Evolutionary conservation across 306 rosid genomes (phyloP).

Genomic region (Trifolium fragiferum): DNA sequence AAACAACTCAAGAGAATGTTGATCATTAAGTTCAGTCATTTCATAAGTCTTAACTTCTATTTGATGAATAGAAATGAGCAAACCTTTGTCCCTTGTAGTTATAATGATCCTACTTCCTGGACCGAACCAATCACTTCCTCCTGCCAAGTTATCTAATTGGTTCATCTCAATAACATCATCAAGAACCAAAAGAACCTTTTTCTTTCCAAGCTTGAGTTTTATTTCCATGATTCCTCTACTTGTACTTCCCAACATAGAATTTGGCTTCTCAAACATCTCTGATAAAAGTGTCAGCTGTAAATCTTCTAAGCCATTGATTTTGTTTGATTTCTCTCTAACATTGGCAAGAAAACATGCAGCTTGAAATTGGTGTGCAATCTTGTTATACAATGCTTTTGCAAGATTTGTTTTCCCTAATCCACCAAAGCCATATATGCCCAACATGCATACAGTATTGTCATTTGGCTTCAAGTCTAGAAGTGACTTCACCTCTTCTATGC

Average conservation of each 20-base stretch:
- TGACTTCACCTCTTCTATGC: background rate
- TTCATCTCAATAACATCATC: slow-evolving; percentile 22
- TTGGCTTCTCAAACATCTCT: background rate
- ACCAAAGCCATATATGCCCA: slow-evolving; percentile 28
- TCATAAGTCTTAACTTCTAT: background rate
- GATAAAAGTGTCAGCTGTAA: slow-evolving; percentile 15
- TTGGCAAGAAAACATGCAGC: slow-evolving; percentile 29
- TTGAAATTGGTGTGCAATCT: slow-evolving; percentile 3
- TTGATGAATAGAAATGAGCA: background rate
- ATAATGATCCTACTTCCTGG: slow-evolving; percentile 8
- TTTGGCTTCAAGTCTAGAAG: background rate
- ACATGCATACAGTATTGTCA: slow-evolving; percentile 7
- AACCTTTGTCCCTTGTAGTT: slow-evolving; percentile 36
- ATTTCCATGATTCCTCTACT: background rate
- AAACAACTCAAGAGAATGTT: background rate
- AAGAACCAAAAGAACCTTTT: background rate
- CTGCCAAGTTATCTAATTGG: slow-evolving; percentile 17
- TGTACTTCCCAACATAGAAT: background rate
- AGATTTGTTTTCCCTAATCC: slow-evolving; percentile 36
- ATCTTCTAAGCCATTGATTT: background rate
- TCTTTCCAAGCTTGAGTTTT: background rate
- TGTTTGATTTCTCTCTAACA: slow-evolving; percentile 14
- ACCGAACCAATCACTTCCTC: slow-evolving; percentile 39
- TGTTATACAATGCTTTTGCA: slow-evolving; percentile 31
- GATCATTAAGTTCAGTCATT: slow-evolving; percentile 12